Evolutionary conservation across 208 protist species (phyloP).

Genomic region (Naegleria gruberi): DNA sequence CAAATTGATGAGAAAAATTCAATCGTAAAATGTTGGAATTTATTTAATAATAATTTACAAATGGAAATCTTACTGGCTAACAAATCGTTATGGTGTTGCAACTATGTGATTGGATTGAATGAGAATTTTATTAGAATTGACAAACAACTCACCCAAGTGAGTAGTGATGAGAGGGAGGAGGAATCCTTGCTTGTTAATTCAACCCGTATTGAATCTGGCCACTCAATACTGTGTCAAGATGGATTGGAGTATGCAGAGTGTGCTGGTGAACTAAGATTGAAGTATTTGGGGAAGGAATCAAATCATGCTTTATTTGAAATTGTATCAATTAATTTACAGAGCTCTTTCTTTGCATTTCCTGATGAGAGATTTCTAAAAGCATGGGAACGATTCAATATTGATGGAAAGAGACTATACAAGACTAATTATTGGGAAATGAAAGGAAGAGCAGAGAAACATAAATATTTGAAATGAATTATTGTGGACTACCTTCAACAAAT

Average conservation of each 20-base stretch:
- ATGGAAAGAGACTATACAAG: neutral
- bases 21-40: too few relatives aligned
- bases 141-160: neutral
- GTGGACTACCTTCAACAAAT: neutral
- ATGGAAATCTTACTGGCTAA: too few relatives aligned
- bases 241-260: neutral
- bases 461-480: neutral
- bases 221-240: neutral
- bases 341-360: neutral
- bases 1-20: too few relatives aligned
- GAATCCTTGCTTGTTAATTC: neutral
- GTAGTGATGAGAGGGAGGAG: neutral
- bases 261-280: neutral
- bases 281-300: too few relatives aligned
- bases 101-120: neutral
- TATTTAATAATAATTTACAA: too few relatives aligned
- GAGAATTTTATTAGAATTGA: neutral
- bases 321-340: neutral
- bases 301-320: neutral
- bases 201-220: neutral
- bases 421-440: neutral
- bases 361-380: neutral
- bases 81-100: too few relatives aligned
- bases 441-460: neutral
- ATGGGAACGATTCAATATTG: neutral